phyloP scores from a whole-genome alignment of 2,329 filamentous ascomycete genomes.

The Aureobasidium subglaciale region DNA sequence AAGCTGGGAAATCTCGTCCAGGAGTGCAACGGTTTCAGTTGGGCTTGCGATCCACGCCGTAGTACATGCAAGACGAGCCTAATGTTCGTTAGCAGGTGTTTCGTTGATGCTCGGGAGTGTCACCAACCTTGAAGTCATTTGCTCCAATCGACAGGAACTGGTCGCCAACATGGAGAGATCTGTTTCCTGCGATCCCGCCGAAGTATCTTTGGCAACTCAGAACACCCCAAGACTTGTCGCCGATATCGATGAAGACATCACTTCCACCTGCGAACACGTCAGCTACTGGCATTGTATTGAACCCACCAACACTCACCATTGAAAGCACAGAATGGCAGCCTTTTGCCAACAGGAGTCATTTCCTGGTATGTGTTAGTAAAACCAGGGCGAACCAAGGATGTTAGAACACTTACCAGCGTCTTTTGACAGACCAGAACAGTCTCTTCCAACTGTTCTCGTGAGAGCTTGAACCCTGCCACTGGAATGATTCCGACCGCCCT shows the following conservation, averaged over 20 bases:
- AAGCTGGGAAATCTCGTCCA: constrained; percentile 65
- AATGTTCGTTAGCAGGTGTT: constrained; percentile 12
- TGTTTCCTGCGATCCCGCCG: constrained; percentile 63
- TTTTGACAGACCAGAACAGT: constrained; percentile 92
- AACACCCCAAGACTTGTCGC: constrained; percentile 95
- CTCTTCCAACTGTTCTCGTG: constrained; percentile 85
- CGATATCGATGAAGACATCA: constrained; percentile 97
- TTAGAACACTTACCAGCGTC: constrained; percentile 49
- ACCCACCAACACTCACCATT: constrained; percentile 51
- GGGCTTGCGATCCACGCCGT: constrained; percentile 97
- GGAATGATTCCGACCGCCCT: constrained; percentile 52
- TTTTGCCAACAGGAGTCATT: constrained; percentile 59
- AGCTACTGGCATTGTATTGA: not conserved
- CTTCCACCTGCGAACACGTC: constrained; percentile 57
- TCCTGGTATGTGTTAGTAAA: constrained; percentile 42
- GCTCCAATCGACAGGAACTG: constrained; percentile 92
- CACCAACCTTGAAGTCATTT: constrained; percentile 80
- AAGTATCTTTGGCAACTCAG: constrained; percentile 89
- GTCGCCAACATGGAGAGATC: constrained; percentile 88
- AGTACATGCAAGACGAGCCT: constrained; percentile 78
- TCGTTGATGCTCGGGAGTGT: not conserved
- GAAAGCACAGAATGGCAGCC: constrained; percentile 90
- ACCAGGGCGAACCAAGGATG: not conserved
- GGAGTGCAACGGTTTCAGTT: constrained; percentile 75
- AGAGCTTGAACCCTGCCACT: constrained; percentile 41